Evolutionary conservation across 371 early-diverging fungal genomes (phyloP).

Genomic region (Mucor indicus): DNA sequence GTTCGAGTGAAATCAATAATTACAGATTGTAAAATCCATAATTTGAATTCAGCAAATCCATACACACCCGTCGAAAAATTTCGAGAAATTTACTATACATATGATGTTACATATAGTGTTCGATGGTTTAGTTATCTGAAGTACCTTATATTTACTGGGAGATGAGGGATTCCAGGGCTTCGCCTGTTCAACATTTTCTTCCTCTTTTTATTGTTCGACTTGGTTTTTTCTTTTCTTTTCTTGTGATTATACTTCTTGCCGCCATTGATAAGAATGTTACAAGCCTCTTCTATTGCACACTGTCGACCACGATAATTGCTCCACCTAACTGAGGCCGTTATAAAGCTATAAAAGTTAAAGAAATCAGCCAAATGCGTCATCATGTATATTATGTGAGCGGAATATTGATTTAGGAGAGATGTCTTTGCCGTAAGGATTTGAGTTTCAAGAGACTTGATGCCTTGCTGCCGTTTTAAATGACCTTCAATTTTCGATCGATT

Average conservation of each 20-base stretch:
- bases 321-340: not conserved
- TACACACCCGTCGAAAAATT: too few relatives aligned
- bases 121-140: too few relatives aligned
- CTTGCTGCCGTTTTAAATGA: not conserved
- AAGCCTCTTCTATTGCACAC: not conserved
- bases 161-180: too few relatives aligned
- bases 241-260: not conserved
- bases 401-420: not conserved
- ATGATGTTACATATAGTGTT: too few relatives aligned
- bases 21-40: too few relatives aligned
- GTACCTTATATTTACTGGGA: too few relatives aligned
- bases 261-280: not conserved
- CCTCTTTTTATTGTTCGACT: not conserved
- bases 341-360: not conserved
- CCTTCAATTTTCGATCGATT: not conserved
- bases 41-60: too few relatives aligned
- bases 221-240: not conserved
- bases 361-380: not conserved
- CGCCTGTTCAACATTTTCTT: too few relatives aligned
- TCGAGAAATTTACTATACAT: too few relatives aligned
- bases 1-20: too few relatives aligned
- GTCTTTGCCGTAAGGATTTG: not conserved
- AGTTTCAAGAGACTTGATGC: not conserved
- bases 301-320: not conserved
- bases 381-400: not conserved